These are phyloP conservation scores for Lunasporangiospora selenospora DNA, from an alignment of 192 early-diverging fungal species.

Conservation along the genomic window DNA sequence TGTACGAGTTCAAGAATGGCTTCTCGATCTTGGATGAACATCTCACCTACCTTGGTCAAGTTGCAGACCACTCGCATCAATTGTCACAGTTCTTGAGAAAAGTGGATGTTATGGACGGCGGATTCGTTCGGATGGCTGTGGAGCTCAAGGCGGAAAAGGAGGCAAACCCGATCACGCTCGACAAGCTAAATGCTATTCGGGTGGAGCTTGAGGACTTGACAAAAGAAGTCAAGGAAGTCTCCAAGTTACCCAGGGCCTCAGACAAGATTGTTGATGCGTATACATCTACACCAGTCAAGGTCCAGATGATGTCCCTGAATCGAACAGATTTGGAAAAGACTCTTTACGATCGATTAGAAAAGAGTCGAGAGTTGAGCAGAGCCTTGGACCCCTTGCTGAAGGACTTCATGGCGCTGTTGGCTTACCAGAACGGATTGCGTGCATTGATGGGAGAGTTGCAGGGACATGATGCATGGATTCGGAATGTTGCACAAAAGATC, in stretches of 20 bases:
- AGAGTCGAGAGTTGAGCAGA: slow-evolving; percentile 11
- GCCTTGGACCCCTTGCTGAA: slow-evolving; percentile 11
- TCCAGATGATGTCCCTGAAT: no score
- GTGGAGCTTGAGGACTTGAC: slow-evolving; percentile 20
- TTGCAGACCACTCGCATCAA: slow-evolving; percentile 2
- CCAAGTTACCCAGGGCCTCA: slow-evolving; percentile 24
- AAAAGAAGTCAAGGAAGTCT: not conserved
- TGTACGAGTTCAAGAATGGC: slow-evolving; percentile 35
- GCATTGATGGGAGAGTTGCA: slow-evolving; percentile 16
- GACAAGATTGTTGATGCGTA: slow-evolving; percentile 33
- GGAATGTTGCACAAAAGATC: slow-evolving; percentile 12
- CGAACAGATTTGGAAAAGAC: slow-evolving; percentile 16
- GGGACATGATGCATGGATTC: slow-evolving; percentile 32
- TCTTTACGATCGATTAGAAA: slow-evolving; percentile 3
- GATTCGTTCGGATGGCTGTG: slow-evolving; percentile 26
- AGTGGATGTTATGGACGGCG: slow-evolving; percentile 38
- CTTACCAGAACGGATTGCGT: slow-evolving; percentile 36
- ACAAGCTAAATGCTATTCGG: slow-evolving; percentile 31
- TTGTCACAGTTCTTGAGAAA: slow-evolving; percentile 8
- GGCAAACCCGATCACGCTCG: slow-evolving; percentile 17
- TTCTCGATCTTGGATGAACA: slow-evolving; percentile 26
- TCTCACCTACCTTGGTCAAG: slow-evolving; percentile 7
- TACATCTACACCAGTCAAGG: not conserved
- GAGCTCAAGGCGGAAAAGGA: slow-evolving; percentile 34
- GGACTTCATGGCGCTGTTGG: slow-evolving; percentile 23